These are phyloP conservation scores for Cytospora piceae DNA, from an alignment of 2,329 filamentous ascomycete genomes.

Conservation along the genomic window DNA sequence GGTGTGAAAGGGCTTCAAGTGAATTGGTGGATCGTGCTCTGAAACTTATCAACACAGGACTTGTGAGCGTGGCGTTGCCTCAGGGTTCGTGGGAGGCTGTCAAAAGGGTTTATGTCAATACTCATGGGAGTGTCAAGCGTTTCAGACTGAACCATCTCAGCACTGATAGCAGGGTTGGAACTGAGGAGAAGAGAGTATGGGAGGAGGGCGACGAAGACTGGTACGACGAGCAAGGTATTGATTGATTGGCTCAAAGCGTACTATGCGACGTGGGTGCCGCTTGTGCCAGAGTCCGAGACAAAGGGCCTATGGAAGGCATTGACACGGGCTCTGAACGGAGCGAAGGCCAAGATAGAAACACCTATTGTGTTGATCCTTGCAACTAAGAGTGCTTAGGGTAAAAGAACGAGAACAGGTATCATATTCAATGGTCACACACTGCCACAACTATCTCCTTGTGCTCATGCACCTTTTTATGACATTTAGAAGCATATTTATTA, in stretches of 20 bases:
- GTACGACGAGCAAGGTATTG: constrained; percentile 25
- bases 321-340: constrained; percentile 26
- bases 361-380: constrained; percentile 33
- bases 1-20: neutral
- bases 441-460: no score
- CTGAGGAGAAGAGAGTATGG: constrained; percentile 31
- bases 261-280: constrained; percentile 30
- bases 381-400: constrained; percentile 18
- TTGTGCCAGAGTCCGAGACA: constrained; percentile 26
- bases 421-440: no score
- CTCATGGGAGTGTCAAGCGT: neutral
- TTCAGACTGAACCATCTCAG: constrained; percentile 20
- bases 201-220: constrained; percentile 31
- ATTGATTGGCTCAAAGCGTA: constrained; percentile 32
- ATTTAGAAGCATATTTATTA: no score
- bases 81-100: constrained; percentile 28
- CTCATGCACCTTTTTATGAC: no score
- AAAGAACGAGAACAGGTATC: no score
- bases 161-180: constrained; percentile 26
- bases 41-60: constrained; percentile 24
- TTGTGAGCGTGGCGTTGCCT: constrained; percentile 31
- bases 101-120: constrained; percentile 33
- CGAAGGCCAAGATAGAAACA: constrained; percentile 26
- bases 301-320: constrained; percentile 32
- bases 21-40: constrained; percentile 4